Conservation (phyloP, 345 rosid species). For the Arabis hirsuta region DNA sequence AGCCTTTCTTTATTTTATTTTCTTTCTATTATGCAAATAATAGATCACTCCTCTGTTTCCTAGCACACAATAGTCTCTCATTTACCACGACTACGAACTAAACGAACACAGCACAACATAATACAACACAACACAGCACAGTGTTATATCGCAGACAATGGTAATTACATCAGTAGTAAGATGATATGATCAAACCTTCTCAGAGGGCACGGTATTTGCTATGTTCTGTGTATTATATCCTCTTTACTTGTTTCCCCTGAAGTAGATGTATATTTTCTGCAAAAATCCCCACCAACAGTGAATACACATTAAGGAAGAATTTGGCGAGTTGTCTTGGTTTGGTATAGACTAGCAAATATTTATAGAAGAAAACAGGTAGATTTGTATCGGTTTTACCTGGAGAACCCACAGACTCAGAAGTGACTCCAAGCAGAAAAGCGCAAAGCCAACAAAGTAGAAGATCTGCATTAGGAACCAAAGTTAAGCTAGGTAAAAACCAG, state of each 20-base stretch:
- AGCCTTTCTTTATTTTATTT: too few relatives aligned
- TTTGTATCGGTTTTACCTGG: constrained; percentile 62
- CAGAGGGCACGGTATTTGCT: not conserved
- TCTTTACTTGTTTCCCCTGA: constrained; percentile 25
- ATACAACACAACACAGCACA: not conserved
- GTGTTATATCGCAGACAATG: constrained; percentile 10
- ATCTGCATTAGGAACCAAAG: constrained; percentile 54
- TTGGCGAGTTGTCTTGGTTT: constrained; percentile 2
- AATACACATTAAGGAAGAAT: constrained; percentile 14
- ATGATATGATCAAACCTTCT: constrained; percentile 20
- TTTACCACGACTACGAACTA: constrained; percentile 6
- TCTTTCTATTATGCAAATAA: too few relatives aligned
- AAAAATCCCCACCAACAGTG: not conserved
- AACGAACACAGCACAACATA: not conserved
- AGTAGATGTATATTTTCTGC: constrained; percentile 29
- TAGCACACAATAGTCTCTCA: not conserved
- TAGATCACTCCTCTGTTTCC: too few relatives aligned
- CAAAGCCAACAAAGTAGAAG: constrained; percentile 89
- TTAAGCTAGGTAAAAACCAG: constrained; percentile 1
- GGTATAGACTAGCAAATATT: not conserved
- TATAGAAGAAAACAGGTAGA: constrained; percentile 12
- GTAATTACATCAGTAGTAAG: constrained; percentile 17
- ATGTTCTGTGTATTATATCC: constrained; percentile 19
- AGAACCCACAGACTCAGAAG: constrained; percentile 96
- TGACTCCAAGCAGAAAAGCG: constrained; percentile 85